Base-by-base conservation (phyloP, 1,139 yeast genomes). In the Blastobotrys raffinosifermentans region DNA sequence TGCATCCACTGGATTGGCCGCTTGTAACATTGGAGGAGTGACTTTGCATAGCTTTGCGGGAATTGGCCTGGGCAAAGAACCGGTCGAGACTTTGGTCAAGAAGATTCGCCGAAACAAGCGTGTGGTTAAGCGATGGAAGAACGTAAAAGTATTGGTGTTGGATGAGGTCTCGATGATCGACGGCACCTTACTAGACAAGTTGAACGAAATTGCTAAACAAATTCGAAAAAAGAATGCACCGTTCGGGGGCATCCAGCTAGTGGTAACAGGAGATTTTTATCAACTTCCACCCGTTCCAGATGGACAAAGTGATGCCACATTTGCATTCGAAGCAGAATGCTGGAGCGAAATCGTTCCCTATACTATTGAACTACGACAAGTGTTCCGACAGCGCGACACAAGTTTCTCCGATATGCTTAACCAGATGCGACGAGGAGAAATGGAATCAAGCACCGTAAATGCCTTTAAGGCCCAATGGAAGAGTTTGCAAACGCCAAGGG, bases 1-100 rank as follows among this genome's bases (percentile, higher is more conserved):
- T 1, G 96, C 96, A 0, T 85, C 96, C 0, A 87, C 96, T 0
- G 97, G 96, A 1, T 63, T 87, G 48, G 96, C 96, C 0, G 96
- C 96, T 0, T 77, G 84, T 34, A 84, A 84, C 52, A 80, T 87
- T 49, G 94, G 91, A 1, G 97, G 97, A 15, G 75, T 72, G 22
- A 87, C 97, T 0, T 65, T 87, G 29, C 93, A 85, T 55, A 70
- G 81, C 47, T 84, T 78, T 63, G 71, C 91, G 1, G 87, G 93
- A 0, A 73, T 86, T 40, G 96, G 96, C 0, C 58, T 85, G 15
- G 96, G 91, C 5, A 64, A 64, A 4, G 82, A 72, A 4, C 48
- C 68, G 2, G 73, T 69, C 0, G 63, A 61, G 1, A 60, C 59
- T 7, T 54, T 83, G 34, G 65, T 72, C 2, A 60, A 60, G 15